phyloP scores from a whole-genome alignment of 2,329 filamentous ascomycete species.

The Fusarium solani-melongenae region DNA sequence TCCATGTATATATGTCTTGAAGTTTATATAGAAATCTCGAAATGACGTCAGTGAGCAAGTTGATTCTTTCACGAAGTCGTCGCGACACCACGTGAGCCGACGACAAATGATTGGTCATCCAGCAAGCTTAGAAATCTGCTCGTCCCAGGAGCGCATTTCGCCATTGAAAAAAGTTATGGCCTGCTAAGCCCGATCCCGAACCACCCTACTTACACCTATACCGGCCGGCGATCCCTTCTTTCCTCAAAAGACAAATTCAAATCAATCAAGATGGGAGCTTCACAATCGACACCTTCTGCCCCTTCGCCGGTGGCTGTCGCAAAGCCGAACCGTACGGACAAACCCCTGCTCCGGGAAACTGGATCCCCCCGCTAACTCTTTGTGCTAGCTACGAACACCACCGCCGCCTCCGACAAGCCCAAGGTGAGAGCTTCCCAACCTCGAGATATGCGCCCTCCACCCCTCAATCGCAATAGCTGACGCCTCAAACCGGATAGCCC shows the following conservation, averaged over 20 bases:
- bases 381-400: constrained; percentile 38
- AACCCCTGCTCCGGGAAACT: not conserved
- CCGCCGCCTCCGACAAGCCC: constrained; percentile 51
- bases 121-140: constrained; percentile 46
- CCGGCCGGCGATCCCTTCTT: constrained; percentile 15
- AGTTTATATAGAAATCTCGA: not conserved
- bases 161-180: constrained; percentile 37
- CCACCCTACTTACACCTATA: not conserved
- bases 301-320: not conserved
- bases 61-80: constrained; percentile 28
- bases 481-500: constrained; percentile 66
- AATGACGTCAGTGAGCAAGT: constrained; percentile 43
- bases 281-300: constrained; percentile 27
- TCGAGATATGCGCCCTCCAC: constrained; percentile 28
- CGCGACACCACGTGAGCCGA: constrained; percentile 44
- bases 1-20: not conserved
- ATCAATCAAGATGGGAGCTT: constrained; percentile 27
- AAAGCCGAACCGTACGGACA: constrained; percentile 38
- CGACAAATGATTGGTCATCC: constrained; percentile 45
- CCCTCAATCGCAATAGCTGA: constrained; percentile 23
- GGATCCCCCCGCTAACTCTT: constrained; percentile 2
- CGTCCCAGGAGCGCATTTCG: constrained; percentile 31
- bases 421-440: constrained; percentile 51
- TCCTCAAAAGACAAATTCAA: not conserved
- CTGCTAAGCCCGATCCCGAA: constrained; percentile 7